Percentiles rank a stretch among this genome's conserved stretches.
phyloP scores from a whole-genome alignment of 306 rosid species.

The Medicago lupulina region DNA sequence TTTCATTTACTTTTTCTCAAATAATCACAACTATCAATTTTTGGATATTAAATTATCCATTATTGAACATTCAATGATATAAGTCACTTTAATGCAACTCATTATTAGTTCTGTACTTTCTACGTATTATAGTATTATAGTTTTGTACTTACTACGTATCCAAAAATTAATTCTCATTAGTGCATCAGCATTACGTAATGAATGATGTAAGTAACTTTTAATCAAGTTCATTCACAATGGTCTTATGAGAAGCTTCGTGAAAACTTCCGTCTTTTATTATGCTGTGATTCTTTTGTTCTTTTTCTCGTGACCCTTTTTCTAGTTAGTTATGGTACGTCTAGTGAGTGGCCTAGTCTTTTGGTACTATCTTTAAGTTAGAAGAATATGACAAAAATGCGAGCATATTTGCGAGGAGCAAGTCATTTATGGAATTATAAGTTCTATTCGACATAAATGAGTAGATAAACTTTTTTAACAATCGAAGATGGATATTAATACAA shows the following conservation, averaged over 20 bases:
- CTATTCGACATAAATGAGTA: background rate
- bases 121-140: too few species aligned
- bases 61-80: background rate
- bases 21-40: constrained; percentile 17
- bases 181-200: constrained; percentile 3
- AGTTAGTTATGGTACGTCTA: background rate
- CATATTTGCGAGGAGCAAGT: constrained; percentile 24
- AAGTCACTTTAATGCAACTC: background rate
- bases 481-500: too few species aligned
- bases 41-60: constrained; percentile 1
- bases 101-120: too few species aligned
- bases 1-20: constrained; percentile 28
- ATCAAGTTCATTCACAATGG: constrained; percentile 35
- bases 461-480: background rate
- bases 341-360: constrained; percentile 24
- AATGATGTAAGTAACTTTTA: constrained; percentile 6
- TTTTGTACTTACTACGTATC: too few species aligned
- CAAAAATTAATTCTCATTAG: too few species aligned
- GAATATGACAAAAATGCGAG: constrained; percentile 16
- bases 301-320: background rate
- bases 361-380: constrained; percentile 9
- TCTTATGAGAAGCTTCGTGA: constrained; percentile 10
- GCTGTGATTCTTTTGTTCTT: background rate
- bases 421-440: background rate
- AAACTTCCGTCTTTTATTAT: background rate